A percentile compares a stretch with the other conserved stretches of the same genome.
Evolutionary conservation across 495 filamentous ascomycete species (phyloP).

Genomic region (Neurospora sp.): DNA sequence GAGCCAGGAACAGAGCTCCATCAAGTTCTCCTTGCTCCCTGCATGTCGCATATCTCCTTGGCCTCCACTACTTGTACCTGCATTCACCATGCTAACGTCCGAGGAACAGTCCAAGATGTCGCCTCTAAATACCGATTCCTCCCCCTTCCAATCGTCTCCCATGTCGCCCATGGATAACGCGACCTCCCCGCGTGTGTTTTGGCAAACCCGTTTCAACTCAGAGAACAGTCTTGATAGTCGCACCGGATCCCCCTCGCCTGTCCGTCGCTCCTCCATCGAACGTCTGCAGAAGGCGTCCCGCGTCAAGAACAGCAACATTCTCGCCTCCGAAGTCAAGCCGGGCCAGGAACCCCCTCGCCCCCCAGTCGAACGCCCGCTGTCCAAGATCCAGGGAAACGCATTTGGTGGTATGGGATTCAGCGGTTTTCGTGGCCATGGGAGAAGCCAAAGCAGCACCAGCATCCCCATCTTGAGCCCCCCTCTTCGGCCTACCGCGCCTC

Average conservation of each 20-base stretch:
- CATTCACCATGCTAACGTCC: slow-evolving; percentile 1
- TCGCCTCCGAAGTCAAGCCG: slow-evolving; percentile 76
- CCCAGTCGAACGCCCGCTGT: slow-evolving; percentile 67
- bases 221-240: slow-evolving; percentile 60
- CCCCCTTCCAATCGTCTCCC: slow-evolving; percentile 68
- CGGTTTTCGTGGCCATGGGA: slow-evolving; percentile 37
- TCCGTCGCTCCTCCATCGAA: slow-evolving; percentile 80
- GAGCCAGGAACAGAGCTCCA: not conserved
- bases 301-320: slow-evolving; percentile 94
- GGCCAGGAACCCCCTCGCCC: slow-evolving; percentile 83
- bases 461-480: slow-evolving; percentile 35
- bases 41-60: not conserved
- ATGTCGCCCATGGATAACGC: slow-evolving; percentile 35
- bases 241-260: slow-evolving; percentile 52
- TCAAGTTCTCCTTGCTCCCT: not conserved
- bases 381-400: slow-evolving; percentile 57
- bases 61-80: not conserved
- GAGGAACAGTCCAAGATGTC: slow-evolving; percentile 9
- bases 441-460: slow-evolving; percentile 38
- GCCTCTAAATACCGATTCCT: slow-evolving; percentile 55
- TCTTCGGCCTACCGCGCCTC: slow-evolving; percentile 23
- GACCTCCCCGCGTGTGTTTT: slow-evolving; percentile 71
- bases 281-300: slow-evolving; percentile 85
- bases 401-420: slow-evolving; percentile 39
- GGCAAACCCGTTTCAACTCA: slow-evolving; percentile 63